Base-by-base conservation (phyloP, 2,329 filamentous ascomycete genomes). In the Penicillium sp. region DNA sequence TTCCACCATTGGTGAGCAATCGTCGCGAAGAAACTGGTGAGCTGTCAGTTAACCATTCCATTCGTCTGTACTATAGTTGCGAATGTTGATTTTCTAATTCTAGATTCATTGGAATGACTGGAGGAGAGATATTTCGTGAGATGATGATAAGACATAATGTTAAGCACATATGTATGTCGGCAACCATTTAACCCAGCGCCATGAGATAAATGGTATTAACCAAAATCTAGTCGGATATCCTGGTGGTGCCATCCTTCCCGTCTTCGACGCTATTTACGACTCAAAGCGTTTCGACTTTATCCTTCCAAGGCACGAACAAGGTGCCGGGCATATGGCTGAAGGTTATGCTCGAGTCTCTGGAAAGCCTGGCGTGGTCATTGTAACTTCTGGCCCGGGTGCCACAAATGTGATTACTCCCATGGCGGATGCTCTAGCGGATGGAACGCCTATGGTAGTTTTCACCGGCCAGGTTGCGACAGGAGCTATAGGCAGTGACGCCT, bases 201-300 rank as follows among this genome's bases (percentile, higher is more conserved):
- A n/a, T n/a, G n/a, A n/a, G n/a, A n/a, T n/a, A n/a, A n/a, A n/a
- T n/a, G n/a, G n/a, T n/a, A n/a, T n/a, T n/a, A n/a, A n/a, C n/a
- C n/a, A n/a, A n/a, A n/a, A n/a, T n/a, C n/a, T n/a, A 90, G 88
- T 92, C 71, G 89, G 89, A 57, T 96, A 96, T 78, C 90, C 92
- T 63, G 93, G 92, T 67, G 93, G 93, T 70, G 92, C 93, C 59
- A 96, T 96, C 76, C 87, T 97, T 31, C 93, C 93, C 65, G 92
- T 97, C 43, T 97, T 96, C 80, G 93, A 98, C 75, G 93, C 92
- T 71, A 96, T 98, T 72, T 93, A 95, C 84, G 95, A 96, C 80
- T 96, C 92, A 55, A 86, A 89, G 79, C 87, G 96, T 77, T 96
- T 97, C 79, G 87, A 96, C 58, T 97, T 97, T 71, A 88, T 97